phyloP scores from a whole-genome alignment of 2,329 filamentous ascomycete species.

The Iodosphaeria phyllophila region DNA sequence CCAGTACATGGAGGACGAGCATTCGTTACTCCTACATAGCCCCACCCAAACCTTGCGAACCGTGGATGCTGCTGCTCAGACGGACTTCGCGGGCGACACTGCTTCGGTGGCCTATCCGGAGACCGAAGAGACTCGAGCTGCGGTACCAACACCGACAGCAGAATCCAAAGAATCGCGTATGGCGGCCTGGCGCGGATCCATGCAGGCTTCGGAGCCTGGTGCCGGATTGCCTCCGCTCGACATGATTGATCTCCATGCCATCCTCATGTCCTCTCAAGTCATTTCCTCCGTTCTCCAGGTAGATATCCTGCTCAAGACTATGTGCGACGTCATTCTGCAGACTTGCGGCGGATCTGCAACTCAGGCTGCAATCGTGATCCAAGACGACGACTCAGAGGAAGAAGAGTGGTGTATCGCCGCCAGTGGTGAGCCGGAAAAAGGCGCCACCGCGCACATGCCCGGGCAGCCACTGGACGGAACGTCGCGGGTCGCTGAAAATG shows the following conservation, averaged over 20 bases:
- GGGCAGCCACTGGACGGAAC: conserved; percentile 46
- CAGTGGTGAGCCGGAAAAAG: conserved; percentile 51
- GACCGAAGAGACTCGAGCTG: conserved; percentile 20
- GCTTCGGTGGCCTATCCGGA: conserved; percentile 32
- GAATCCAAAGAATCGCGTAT: conserved; percentile 38
- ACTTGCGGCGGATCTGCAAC: conserved; percentile 55
- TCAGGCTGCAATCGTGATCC: conserved; percentile 54
- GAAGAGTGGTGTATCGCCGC: conserved; percentile 55
- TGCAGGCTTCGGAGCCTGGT: conserved; percentile 36
- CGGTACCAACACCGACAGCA: conserved; percentile 22
- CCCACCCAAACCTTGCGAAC: conserved; percentile 38
- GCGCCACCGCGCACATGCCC: conserved; percentile 46
- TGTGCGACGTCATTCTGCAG: conserved; percentile 66
- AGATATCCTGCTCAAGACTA: conserved; percentile 58
- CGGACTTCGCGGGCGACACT: conserved; percentile 44
- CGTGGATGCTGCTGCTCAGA: conserved; percentile 48
- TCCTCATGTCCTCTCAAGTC: conserved; percentile 61
- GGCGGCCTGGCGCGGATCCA: conserved; percentile 43
- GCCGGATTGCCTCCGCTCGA: conserved; percentile 55
- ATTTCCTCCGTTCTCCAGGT: conserved; percentile 63
- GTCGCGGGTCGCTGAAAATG: conserved; percentile 54
- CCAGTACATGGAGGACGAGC: conserved; percentile 46
- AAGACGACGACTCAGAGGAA: conserved; percentile 40
- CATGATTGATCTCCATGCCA: conserved; percentile 67
- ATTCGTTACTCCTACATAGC: conserved; percentile 46